Conservation (phyloP, 805 yeast genomes). For the Naumovozyma castellii region DNA sequence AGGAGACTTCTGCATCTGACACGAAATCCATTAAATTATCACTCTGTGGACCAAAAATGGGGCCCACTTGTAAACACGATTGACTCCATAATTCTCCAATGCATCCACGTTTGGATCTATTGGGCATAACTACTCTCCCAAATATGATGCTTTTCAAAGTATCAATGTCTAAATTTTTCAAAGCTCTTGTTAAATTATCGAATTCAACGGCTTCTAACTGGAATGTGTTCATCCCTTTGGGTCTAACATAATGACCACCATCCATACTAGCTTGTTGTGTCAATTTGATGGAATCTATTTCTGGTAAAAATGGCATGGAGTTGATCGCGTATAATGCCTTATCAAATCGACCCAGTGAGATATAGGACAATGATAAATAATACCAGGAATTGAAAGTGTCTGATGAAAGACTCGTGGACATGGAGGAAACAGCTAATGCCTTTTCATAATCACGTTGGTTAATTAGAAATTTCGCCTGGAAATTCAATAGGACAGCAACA, state of each 20-base stretch:
- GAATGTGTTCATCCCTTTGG: background rate
- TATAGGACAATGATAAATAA: conserved; percentile 21
- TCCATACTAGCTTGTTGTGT: background rate
- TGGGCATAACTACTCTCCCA: conserved; percentile 28
- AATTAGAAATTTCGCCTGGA: conserved; percentile 22
- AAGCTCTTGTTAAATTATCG: conserved; percentile 15
- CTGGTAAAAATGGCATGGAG: conserved; percentile 22
- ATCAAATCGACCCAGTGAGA: conserved; percentile 14
- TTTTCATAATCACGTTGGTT: conserved; percentile 17
- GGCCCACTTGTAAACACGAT: conserved; percentile 23
- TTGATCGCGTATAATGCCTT: conserved; percentile 24
- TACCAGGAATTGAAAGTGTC: conserved; percentile 28
- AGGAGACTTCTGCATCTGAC: conserved; percentile 22
- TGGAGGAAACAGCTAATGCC: conserved; percentile 20
- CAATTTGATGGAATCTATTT: conserved; percentile 1
- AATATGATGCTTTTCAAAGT: conserved; percentile 18
- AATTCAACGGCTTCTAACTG: conserved; percentile 17
- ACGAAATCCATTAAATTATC: conserved; percentile 24
- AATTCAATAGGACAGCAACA: conserved; percentile 19
- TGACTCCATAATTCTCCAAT: conserved; percentile 20
- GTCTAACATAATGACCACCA: background rate
- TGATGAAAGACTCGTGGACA: conserved; percentile 21
- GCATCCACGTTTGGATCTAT: conserved; percentile 17
- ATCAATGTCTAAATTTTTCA: conserved; percentile 18
- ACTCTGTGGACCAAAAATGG: conserved; percentile 28